Base-by-base conservation (phyloP, 225 moss, liverwort and hornwort species). In the Rhytidiadelphus loreus region DNA sequence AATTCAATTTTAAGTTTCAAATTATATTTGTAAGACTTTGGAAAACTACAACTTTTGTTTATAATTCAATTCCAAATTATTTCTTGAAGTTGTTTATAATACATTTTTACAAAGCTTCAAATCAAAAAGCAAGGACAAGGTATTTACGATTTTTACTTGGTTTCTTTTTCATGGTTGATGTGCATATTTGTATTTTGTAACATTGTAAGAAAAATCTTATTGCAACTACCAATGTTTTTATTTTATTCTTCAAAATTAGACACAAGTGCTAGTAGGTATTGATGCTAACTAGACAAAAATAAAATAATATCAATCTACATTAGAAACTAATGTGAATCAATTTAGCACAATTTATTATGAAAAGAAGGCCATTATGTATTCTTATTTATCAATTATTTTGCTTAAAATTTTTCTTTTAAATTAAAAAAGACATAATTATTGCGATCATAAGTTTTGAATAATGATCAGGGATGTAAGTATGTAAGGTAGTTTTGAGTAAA, bases 181-280 rank as follows among this genome's bases (percentile, higher is more conserved):
- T 25, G 7, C 11, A 78, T n/a, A 4, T 26, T 56, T 11, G 28
- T 78, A 25, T 56, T 37, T 56, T 23, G 7, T 17, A 26, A 28
- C 11, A 25, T 16, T n/a, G 3, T 2, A 26, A 25, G 37, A n/a
- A n/a, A 56, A 32, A 78, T 2, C 0, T n/a, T 24, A 6, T 1
- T 16, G 17, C 25, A n/a, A 56, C 25, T 55, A n/a, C 5, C 5
- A 26, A 56, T 56, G 11, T n/a, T 55, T 77, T n/a, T 78, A 78
- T 25, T 56, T n/a, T 25, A 26, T n/a, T 56, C 16, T n/a, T 53
- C 7, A n/a, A 78, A 21, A 57, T 28, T 17, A 17, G 0, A 17
- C 2, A 56, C 26, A n/a, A 56, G 3, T 78, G 7, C 21, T 56
- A n/a, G 1, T n/a, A 55, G 8, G 7, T 16, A 78, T 26, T 37